Percentiles rank a stretch among this genome's conserved stretches.
These are phyloP conservation scores for Botrytis medusae DNA, from an alignment of 2,329 filamentous ascomycete genomes.

Conservation along the genomic window DNA sequence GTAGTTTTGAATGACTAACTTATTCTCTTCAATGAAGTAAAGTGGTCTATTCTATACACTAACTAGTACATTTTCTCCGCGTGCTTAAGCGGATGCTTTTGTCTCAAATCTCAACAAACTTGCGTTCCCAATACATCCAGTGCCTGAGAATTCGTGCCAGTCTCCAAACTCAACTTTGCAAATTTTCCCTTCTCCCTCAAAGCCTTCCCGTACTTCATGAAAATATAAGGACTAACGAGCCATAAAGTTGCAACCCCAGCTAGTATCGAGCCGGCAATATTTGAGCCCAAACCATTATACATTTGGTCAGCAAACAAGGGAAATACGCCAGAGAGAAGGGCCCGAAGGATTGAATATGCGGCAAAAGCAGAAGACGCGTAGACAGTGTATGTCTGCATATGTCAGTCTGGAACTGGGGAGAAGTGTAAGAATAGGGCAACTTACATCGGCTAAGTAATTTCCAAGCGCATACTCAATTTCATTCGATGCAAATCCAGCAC, in stretches of 20 bases:
- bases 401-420: neutral
- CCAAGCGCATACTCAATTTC: constrained; percentile 46
- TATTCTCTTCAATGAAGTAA: neutral
- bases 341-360: constrained; percentile 44
- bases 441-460: constrained; percentile 46
- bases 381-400: constrained; percentile 41
- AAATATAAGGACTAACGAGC: constrained; percentile 43
- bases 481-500: constrained; percentile 49
- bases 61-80: neutral
- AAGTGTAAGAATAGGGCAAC: neutral
- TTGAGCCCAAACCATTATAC: constrained; percentile 43
- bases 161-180: neutral
- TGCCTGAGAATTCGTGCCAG: neutral
- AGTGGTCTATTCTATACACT: neutral
- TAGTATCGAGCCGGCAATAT: constrained; percentile 44
- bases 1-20: neutral
- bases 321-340: constrained; percentile 43
- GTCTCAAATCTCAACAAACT: neutral
- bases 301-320: constrained; percentile 45
- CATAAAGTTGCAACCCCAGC: constrained; percentile 45
- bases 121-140: neutral
- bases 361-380: constrained; percentile 48
- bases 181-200: constrained; percentile 34
- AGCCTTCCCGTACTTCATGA: constrained; percentile 42
- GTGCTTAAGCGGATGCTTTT: neutral